Evolutionary conservation across 2,329 filamentous ascomycete species (phyloP), one percentile per base, ranked within the genome.

Genomic region (Ophiocordyceps polyrhachis-furcata): DNA sequence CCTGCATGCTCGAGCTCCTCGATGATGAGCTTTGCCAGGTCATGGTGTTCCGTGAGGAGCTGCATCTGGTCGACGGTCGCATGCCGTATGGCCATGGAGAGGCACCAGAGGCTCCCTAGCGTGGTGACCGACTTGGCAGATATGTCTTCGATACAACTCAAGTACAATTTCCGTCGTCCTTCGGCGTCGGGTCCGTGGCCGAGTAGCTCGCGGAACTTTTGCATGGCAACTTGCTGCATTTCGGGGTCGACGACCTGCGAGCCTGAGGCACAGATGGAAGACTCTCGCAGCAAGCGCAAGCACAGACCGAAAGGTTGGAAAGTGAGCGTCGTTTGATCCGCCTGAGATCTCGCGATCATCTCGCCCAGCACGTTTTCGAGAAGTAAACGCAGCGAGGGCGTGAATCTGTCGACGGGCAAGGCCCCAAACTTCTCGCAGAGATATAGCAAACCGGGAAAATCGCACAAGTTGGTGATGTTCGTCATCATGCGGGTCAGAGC

Each of bases 81-180:
- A 19, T 61, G 62, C 9, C 64, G 62, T n/a, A 73, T 62, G 17
- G 75, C 56, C 41, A 68, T 61, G 43, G 57, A 63, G 42, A 86
- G 63, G 15, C 78, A 79, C 55, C 77, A 81, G 19, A 88, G 70
- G 51, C 83, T 91, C 1, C 85, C 85, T 7, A 83, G 71, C 1
- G 80, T 76, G 14, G 76, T 81, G 11, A 63, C 49, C 2, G 78
- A 79, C 56, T 71, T 77, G 20, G 69, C 63, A 3, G 71, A 66
- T 41, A 93, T 79, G 52, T 89, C 81, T 41, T 70, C 53, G 42
- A 87, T 69, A 56, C 84, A 91, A 44, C 70, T 69, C 42, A 68
- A 58, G 50, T 81, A 83, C 15, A 91, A 74, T 19, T 69, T 64
- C 46, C 69, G 67, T 42, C 80, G 76, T 47, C 75, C 75, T 6